Base-by-base conservation (phyloP, 345 rosid species). In the Linum tenue region DNA sequence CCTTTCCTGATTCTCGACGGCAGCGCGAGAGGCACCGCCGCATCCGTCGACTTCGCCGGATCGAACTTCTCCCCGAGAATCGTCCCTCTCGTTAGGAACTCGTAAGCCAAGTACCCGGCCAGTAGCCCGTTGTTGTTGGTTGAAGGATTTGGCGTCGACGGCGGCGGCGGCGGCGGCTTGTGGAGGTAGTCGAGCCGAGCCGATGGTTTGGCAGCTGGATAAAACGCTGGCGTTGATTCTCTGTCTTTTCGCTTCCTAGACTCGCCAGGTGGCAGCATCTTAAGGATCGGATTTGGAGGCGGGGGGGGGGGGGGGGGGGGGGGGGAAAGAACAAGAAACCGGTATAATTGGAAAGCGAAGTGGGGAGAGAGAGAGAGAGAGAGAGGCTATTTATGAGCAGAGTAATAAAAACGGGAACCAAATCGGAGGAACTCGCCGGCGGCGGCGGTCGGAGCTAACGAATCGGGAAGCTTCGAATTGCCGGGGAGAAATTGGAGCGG, bases 101-200 rank as follows among this genome's bases (percentile, higher is more conserved):
- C 91, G 67, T 75, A 79, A 15, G 95, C 91, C 87, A 88, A 75
- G 79, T 85, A 88, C 0, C 95, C 87, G 35, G 95, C 95, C 7
- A 88, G 67, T 0, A 88, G 66, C 78, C 69, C 65, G 70, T 81
- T 85, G 15, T 22, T 22, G 31, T 22, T 22, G 31, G 31, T 0
- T 22, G 31, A 22, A 22, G 31, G 31, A 22, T 22, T 22, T 1
- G 31, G 31, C 31, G 31, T 22, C 31, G 84, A 69, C 50, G 67
- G 56, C 37, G 60, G 36, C 63, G 44, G 73, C 37, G 43, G 62
- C 59, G 1, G 12, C 69, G 11, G 75, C 41, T 43, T 66, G 76
- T 1, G 75, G 2, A 31, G 38, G 51, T 2, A 66, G 48, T 58
- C 39, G 61, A 69, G 67, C 60, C 43, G 71, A 58, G 78, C 68